Evolutionary conservation across 805 yeast genomes (phyloP), one percentile per base, ranked within the genome.

Genomic region (Suhomyces canberraensis): DNA sequence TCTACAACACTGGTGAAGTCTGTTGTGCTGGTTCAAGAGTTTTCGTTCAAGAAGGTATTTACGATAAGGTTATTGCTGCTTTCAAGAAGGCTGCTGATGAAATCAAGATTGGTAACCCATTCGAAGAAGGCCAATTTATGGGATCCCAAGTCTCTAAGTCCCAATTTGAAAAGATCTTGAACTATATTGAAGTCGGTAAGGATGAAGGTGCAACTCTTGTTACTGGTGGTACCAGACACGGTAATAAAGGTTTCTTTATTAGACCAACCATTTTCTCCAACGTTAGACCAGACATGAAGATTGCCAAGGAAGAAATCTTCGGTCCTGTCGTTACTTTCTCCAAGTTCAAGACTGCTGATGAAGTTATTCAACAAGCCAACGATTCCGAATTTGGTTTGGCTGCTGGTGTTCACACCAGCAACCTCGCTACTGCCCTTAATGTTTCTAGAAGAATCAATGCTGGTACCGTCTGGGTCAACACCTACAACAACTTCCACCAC

Each of bases 11-110:
- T 56, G 98, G 98, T 67, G 96, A 91, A 71, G 90, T 87, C 40
- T 90, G 98, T 69, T 84, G 89, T 57, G 97, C 96, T 25, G 95
- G 95, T 47, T 88, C 96, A 39, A 81, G 98, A 66, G 69, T 89
- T 47, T 85, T 87, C 60, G 83, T 90, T 42, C 96, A 90, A 66
- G 95, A 84, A 47, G 76, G 78, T 25, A 72, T 88, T 50, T 86
- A 90, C 65, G 96, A 90, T 46, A 73, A 81, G 61, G 77, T 88
- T 45, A 60, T 88, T 40, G 72, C 66, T 24, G 80, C 73, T 47
- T 78, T 85, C 58, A 78, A 78, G 59, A 55, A 53, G 16, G 81
- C 78, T 42, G 79, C 81, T 52, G 64, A 70, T 29, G 38, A 61
- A 33, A 56, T 80, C 37, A 79, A 79, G 60, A 79, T 84, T 40